Percentiles rank a stretch among this genome's conserved stretches.
Evolutionary conservation across 192 early-diverging fungal genomes (phyloP).

Genomic region (Phycomyces blakesleeanus): DNA sequence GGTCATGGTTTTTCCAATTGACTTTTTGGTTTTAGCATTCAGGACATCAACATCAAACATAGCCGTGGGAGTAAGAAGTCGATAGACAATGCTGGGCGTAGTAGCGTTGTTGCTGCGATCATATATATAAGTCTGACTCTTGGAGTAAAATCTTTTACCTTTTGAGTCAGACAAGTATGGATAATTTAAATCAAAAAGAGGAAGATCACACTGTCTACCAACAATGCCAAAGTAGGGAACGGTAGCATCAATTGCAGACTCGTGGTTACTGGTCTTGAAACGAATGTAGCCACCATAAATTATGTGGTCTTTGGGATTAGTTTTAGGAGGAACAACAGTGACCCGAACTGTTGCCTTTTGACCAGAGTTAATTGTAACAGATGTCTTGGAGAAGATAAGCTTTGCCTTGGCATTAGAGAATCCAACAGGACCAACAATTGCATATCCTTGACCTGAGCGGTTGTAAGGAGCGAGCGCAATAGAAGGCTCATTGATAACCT

Average conservation of each 20-base stretch:
- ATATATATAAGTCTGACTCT: conserved; percentile 9
- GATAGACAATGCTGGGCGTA: conserved; percentile 11
- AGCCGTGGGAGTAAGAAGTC: conserved; percentile 23
- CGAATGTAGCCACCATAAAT: conserved; percentile 48
- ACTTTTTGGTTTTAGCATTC: conserved; percentile 19
- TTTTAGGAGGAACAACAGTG: conserved; percentile 30
- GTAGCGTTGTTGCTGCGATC: conserved; percentile 10
- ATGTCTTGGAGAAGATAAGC: conserved; percentile 15
- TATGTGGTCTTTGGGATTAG: conserved; percentile 31
- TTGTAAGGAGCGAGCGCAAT: conserved; percentile 41
- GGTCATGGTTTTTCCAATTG: conserved; percentile 13
- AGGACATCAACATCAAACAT: conserved; percentile 21
- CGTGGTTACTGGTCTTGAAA: conserved; percentile 21
- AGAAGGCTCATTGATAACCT: conserved; percentile 35
- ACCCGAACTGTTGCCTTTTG: conserved; percentile 17
- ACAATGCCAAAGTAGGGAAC: conserved; percentile 51
- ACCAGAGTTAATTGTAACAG: conserved; percentile 21
- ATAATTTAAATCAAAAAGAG: conserved; percentile 35
- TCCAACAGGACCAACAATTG: conserved; percentile 10
- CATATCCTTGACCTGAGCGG: conserved; percentile 9
- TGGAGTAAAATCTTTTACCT: neutral
- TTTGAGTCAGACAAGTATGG: conserved; percentile 11
- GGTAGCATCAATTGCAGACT: conserved; percentile 16
- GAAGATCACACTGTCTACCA: conserved; percentile 40
- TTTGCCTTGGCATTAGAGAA: conserved; percentile 16